Conservation (phyloP, 2,329 filamentous ascomycete genomes). For the Magnaporthales sp. region DNA sequence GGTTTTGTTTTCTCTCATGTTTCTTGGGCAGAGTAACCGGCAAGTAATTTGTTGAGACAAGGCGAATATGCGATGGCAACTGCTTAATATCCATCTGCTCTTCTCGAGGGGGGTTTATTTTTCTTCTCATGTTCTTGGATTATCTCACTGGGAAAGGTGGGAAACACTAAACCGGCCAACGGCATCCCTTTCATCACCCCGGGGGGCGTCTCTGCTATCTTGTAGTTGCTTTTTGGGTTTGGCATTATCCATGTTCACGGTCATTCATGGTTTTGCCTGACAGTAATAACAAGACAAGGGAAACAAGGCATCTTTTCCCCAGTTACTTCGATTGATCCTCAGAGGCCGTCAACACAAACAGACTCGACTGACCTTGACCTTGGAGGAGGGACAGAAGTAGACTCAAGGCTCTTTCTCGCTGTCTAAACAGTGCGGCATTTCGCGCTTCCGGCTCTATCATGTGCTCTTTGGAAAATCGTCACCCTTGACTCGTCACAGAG, state of each 20-base stretch:
- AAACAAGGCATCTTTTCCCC: too few species aligned
- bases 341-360: background rate
- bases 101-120: too few species aligned
- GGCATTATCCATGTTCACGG: too few species aligned
- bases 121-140: background rate
- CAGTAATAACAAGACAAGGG: background rate
- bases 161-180: background rate
- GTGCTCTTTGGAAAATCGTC: background rate
- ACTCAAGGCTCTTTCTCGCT: background rate
- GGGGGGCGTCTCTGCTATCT: background rate
- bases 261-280: too few species aligned
- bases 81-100: background rate
- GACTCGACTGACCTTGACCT: background rate
- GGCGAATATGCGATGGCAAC: constrained; percentile 1
- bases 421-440: background rate
- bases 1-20: background rate
- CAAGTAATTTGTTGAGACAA: background rate
- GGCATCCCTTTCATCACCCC: too few species aligned
- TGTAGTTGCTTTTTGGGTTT: background rate
- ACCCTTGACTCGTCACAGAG: background rate
- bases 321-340: too few species aligned
- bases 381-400: background rate
- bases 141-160: background rate
- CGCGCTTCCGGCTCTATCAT: background rate
- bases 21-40: background rate